A percentile compares a stretch with the other conserved stretches of the same genome.
Conservation (phyloP, 768 basidiomycete genomes). For the Astraeus odoratus region DNA sequence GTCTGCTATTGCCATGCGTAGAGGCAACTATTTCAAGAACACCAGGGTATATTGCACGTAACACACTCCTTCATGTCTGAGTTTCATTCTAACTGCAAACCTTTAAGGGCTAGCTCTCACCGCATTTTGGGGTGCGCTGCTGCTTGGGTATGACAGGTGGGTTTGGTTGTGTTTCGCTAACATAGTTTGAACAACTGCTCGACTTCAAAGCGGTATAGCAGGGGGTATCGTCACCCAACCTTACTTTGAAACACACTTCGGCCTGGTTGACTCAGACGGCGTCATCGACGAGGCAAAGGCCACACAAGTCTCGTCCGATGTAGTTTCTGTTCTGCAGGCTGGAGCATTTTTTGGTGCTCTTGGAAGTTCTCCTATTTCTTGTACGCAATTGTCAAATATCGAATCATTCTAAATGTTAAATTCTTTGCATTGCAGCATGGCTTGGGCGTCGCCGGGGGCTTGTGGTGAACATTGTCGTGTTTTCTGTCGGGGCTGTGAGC, state of each 20-base stretch:
- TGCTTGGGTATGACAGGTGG: constrained; percentile 77
- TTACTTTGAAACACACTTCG: background rate
- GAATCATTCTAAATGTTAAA: constrained; percentile 30
- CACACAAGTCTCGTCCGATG: constrained; percentile 76
- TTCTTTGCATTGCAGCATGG: constrained; percentile 36
- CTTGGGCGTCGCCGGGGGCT: constrained; percentile 66
- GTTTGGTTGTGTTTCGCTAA: no score
- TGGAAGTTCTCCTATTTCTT: constrained; percentile 60
- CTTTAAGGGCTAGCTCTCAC: constrained; percentile 71
- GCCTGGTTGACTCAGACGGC: constrained; percentile 26
- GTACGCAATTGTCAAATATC: constrained; percentile 30
- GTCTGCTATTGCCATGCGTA: constrained; percentile 1
- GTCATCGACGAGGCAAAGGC: constrained; percentile 33
- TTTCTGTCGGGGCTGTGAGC: constrained; percentile 62
- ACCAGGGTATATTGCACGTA: constrained; percentile 59
- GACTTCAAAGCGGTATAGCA: constrained; percentile 55
- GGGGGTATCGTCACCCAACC: constrained; percentile 60
- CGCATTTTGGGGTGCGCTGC: constrained; percentile 73
- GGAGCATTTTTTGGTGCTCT: constrained; percentile 77
- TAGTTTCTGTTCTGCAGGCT: constrained; percentile 83
- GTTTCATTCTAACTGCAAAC: background rate
- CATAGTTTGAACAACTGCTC: no score
- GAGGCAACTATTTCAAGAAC: constrained; percentile 33
- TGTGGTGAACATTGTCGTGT: constrained; percentile 53
- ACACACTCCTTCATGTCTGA: no score